Evolutionary conservation across 495 filamentous ascomycete species (phyloP), one percentile per base, ranked within the genome.

Genomic region (Aspergillus haitiensis): DNA sequence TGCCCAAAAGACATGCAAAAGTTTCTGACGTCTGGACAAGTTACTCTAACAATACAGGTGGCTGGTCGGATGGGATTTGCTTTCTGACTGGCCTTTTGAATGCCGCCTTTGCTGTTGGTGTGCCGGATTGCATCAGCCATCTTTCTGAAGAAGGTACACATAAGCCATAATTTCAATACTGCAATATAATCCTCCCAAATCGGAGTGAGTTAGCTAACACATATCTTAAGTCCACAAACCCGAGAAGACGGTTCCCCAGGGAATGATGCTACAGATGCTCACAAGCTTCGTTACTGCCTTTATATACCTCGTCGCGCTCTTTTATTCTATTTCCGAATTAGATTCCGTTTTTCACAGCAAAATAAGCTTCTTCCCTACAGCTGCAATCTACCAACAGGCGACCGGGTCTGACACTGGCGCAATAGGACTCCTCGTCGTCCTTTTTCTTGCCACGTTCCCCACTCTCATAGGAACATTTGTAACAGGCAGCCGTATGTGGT

Each of bases 101-200:
- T 64, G 92, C 90, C 12, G 90, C 92, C 6, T 96, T 89, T 67
- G 85, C 88, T 11, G 85, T 96, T 32, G 92, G 92, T 9, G 91
- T 90, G 0, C 90, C 90, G 3, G 90, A 90, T 67, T 79, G 82
- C 40, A 82, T 90, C 15, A 84, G 87, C 7, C 91, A 96, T 70
- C 78, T 96, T 59, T 86, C 90, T 3, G 91, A 96, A 72, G 91
- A 96, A 72, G 77, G 56, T 59, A 59, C 16, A 31, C 37, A 6
- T 0, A 40, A 11, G 8, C 1, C 42, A 13, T 16, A n/a, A 4
- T 8, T 16, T n/a, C 42, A 8, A 46, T 2, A 18, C 12, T 15
- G 37, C 42, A 13, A 46, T 27, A 27, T 27, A 27, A 27, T 27
- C 21, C 21, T 27, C 21, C 21, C 21, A 27, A 27, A 27, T 27